Base-by-base conservation (phyloP, 345 rosid species). In the Microcos paniculata region DNA sequence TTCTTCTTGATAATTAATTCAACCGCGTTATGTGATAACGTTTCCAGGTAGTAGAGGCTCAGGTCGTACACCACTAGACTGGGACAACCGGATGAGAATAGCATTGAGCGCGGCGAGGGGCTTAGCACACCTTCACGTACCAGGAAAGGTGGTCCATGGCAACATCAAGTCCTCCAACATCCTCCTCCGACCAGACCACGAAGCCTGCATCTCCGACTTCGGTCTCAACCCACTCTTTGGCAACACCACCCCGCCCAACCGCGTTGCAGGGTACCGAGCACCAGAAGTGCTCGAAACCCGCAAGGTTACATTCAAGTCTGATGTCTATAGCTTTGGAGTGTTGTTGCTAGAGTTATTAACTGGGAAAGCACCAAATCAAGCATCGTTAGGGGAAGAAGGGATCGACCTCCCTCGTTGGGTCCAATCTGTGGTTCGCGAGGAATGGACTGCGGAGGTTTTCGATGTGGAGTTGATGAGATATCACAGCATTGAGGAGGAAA, bases 361-460 rank as follows among this genome's bases (percentile, higher is more conserved):
- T 0, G 99, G 99, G 3, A 96, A 96, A 80, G 90, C 99, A 0
- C 99, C 99, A 3, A 93, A 92, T 70, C 99, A 96, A 79, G 96
- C 97, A 0, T 96, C 99, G 1, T 81, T 96, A 23, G 98, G 99
- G 0, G 99, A 96, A 48, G 98, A 96, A 77, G 99, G 99, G 51
- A 93, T 93, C 57, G 99, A 96, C 83, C 79, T 96, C 61, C 99
- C 99, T 0, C 73, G 99, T 52, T 96, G 99, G 99, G 99, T 96
- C 35, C 97, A 91, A 70, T 96, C 99, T 0, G 99, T 96, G 53
- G 99, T 96, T 2, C 78, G 99, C 1, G 99, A 96, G 82, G 99
- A 96, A 71, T 96, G 99, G 99, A 93, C 99, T 9, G 99, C 99
- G 0, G 99, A 93, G 84, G 99, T 96, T 0, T 92, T 96, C 35